These are phyloP conservation scores for Paramecium caudatum DNA, from an alignment of 73 alveolate species.

Conservation along the genomic window DNA sequence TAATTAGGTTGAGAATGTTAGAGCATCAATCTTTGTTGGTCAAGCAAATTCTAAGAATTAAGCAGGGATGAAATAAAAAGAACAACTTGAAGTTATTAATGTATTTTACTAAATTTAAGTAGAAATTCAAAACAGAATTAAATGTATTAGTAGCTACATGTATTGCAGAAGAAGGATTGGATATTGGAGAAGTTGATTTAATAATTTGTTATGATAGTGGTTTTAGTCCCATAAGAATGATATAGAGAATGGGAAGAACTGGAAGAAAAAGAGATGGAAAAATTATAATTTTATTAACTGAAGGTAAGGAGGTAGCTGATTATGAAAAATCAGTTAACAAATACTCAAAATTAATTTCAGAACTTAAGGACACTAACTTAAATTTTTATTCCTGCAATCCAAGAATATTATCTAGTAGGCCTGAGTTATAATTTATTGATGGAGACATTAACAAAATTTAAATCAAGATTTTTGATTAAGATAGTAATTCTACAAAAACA, in stretches of 20 bases:
- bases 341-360: constrained; percentile 51
- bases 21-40: constrained; percentile 81
- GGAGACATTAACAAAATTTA: constrained; percentile 11
- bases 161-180: constrained; percentile 93
- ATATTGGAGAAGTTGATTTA: constrained; percentile 88
- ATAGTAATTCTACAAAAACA: constrained; percentile 20
- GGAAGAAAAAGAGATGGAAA: constrained; percentile 89
- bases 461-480: not conserved
- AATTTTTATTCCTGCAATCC: constrained; percentile 78
- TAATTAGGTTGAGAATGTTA: constrained; percentile 72
- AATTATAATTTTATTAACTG: constrained; percentile 81
- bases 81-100: constrained; percentile 74
- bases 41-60: constrained; percentile 75
- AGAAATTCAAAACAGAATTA: constrained; percentile 71
- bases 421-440: constrained; percentile 39
- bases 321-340: constrained; percentile 51
- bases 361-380: not conserved
- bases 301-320: constrained; percentile 86
- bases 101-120: constrained; percentile 30
- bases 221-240: constrained; percentile 89
- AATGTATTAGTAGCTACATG: constrained; percentile 90
- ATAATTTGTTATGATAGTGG: constrained; percentile 87
- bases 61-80: constrained; percentile 81
- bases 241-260: constrained; percentile 92
- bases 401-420: constrained; percentile 66